Conservation (phyloP, 2,329 filamentous ascomycete genomes). For the Scytalidium lignicola region DNA sequence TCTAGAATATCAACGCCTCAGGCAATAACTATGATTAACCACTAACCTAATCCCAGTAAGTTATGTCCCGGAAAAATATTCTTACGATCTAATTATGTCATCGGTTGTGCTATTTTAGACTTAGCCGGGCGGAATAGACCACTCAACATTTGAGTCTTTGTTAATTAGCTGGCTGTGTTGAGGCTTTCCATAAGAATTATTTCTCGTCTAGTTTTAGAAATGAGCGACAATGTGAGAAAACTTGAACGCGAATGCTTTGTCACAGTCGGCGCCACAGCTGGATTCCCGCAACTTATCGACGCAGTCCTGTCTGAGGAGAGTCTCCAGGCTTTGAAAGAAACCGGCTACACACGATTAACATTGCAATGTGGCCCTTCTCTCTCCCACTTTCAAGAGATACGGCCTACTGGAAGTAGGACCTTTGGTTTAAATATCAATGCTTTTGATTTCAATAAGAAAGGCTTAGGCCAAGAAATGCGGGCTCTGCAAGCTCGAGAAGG, state of each 20-base stretch:
- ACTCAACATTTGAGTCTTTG: no score
- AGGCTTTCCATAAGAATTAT: background rate
- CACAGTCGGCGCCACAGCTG: slow-evolving; percentile 87
- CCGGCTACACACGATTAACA: slow-evolving; percentile 65
- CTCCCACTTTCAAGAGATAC: slow-evolving; percentile 40
- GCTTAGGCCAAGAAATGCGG: slow-evolving; percentile 42
- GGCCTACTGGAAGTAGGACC: slow-evolving; percentile 17
- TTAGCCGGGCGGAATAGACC: no score
- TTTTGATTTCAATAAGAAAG: slow-evolving; percentile 60
- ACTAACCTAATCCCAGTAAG: background rate
- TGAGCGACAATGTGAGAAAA: background rate
- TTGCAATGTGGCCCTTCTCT: slow-evolving; percentile 77
- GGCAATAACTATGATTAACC: background rate
- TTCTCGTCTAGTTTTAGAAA: background rate
- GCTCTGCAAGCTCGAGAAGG: slow-evolving; percentile 41
- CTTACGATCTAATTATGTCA: background rate
- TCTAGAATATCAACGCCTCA: background rate
- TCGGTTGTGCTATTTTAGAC: no score
- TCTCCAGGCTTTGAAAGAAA: slow-evolving; percentile 50
- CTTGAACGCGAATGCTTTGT: slow-evolving; percentile 59
- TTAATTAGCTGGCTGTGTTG: no score
- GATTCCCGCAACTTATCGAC: slow-evolving; percentile 67
- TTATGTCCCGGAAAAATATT: background rate
- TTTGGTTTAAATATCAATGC: slow-evolving; percentile 48
- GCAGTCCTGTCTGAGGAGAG: slow-evolving; percentile 60